Conservation (phyloP, 2,329 filamentous ascomycete species). For the Stachybotrys echinatus region DNA sequence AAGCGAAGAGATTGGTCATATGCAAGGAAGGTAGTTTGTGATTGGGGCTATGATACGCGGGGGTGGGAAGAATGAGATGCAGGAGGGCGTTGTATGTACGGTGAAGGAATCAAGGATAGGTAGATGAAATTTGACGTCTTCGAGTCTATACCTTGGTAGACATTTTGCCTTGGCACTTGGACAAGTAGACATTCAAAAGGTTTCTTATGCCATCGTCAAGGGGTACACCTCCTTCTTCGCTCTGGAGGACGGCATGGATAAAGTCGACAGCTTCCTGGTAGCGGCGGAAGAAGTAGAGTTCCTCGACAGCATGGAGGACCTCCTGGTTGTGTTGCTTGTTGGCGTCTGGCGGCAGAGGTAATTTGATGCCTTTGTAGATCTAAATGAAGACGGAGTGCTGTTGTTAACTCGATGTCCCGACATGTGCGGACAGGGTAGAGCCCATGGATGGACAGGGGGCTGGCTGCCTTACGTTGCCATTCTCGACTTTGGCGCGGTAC, state of each 20-base stretch:
- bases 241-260: conserved; percentile 26
- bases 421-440: background rate
- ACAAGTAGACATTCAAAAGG: conserved; percentile 36
- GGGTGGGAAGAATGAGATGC: background rate
- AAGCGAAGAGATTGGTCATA: background rate
- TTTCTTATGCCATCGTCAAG: conserved; percentile 39
- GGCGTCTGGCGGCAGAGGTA: conserved; percentile 32
- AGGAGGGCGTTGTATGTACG: background rate
- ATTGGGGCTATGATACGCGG: too few relatives aligned
- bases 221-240: conserved; percentile 17
- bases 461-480: conserved; percentile 42
- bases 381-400: conserved; percentile 13
- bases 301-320: conserved; percentile 51
- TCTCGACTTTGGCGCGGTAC: conserved; percentile 46
- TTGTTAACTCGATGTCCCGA: background rate
- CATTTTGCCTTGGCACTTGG: conserved; percentile 31
- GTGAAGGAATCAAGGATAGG: background rate
- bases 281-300: conserved; percentile 49
- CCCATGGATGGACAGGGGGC: too few relatives aligned
- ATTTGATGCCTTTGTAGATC: conserved; percentile 36
- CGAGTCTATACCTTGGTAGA: background rate
- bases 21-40: too few relatives aligned
- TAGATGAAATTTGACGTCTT: background rate
- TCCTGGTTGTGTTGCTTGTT: conserved; percentile 44
- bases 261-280: conserved; percentile 41